phyloP scores from a whole-genome alignment of 352 stramenopile genomes.

The Phytopythium helicoides region DNA sequence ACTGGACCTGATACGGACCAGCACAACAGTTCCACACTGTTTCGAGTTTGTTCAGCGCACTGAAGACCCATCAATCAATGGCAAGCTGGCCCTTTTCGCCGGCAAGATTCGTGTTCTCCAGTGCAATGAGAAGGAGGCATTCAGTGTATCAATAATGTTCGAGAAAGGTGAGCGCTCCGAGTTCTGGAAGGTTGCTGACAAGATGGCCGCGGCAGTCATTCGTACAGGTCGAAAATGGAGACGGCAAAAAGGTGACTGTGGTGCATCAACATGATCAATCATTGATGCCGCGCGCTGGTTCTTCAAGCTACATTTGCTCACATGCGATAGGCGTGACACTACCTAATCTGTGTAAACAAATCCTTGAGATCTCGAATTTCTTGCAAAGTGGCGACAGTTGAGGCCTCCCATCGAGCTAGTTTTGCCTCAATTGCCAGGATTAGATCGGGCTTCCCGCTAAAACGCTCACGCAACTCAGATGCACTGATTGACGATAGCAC shows the following conservation, averaged over 20 bases:
- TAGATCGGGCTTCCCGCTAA: conserved; percentile 36
- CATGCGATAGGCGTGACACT: not conserved
- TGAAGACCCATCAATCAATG: not conserved
- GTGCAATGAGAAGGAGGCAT: conserved; percentile 11
- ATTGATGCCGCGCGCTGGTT: no score
- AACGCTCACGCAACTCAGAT: conserved; percentile 25
- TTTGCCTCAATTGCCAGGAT: conserved; percentile 56
- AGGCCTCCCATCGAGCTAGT: conserved; percentile 57
- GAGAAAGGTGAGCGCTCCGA: conserved; percentile 46
- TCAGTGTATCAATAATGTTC: conserved; percentile 45
- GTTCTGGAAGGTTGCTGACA: conserved; percentile 65
- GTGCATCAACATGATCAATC: conserved; percentile 13
- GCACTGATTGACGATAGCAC: conserved; percentile 13
- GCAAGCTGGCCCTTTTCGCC: conserved; percentile 6
- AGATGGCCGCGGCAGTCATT: conserved; percentile 57
- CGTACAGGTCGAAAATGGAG: conserved; percentile 66
- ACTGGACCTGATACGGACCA: not conserved
- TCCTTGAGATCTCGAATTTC: conserved; percentile 74
- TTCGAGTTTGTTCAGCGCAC: not conserved
- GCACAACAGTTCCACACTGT: no score
- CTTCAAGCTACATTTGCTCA: no score
- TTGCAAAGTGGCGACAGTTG: conserved; percentile 59
- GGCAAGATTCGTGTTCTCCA: conserved; percentile 27
- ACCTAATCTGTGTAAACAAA: conserved; percentile 48
- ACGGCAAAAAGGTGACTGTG: conserved; percentile 41